Base-by-base conservation (phyloP, 768 basidiomycete species). In the Botryobasidium botryosum region DNA sequence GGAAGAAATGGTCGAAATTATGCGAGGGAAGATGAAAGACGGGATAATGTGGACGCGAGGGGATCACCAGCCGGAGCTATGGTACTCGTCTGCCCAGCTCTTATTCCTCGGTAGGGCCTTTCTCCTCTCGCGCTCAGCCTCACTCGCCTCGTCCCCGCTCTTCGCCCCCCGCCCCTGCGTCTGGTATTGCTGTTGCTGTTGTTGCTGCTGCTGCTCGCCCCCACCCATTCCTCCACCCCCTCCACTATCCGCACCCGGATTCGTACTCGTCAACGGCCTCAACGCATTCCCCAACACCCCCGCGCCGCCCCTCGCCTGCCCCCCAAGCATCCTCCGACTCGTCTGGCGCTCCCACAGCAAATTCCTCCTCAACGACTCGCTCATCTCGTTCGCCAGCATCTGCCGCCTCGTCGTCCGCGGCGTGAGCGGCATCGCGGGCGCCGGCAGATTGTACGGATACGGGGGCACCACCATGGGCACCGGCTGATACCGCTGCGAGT, bases 351-450 rank as follows among this genome's bases (percentile, higher is more conserved):
- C 82, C 84, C 84, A 86, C 4, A 90, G 61, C 46, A 90, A 57
- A 53, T 88, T 82, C 37, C 79, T 66, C 18, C 88, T 67, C 50
- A 92, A 62, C 47, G 77, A 80, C 61, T 92, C 88, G 26, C 80
- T 79, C 56, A 92, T 65, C 60, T 92, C 88, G 3, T 77, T 79
- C 45, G 76, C 68, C 37, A 91, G 67, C 83, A 91, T 91, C 52
- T 72, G 69, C 40, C 83, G 68, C 2, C 88, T 71, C 2, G 85
- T 88, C 35, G 88, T 86, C 28, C 81, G 75, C 0, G 88, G 88
- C 1, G 84, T 85, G 52, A 79, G 78, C 2, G 83, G 82, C 15
- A 72, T 64, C 3, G 65, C 62, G 0, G 68, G 67, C 3, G 70
- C 66, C 0, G 83, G 83, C 21, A 86, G 68, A 53, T 82, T 80